A percentile compares a stretch with the other conserved stretches of the same genome.
These are phyloP conservation scores for Collybia nuda DNA, from an alignment of 768 basidiomycete species.

Conservation along the genomic window DNA sequence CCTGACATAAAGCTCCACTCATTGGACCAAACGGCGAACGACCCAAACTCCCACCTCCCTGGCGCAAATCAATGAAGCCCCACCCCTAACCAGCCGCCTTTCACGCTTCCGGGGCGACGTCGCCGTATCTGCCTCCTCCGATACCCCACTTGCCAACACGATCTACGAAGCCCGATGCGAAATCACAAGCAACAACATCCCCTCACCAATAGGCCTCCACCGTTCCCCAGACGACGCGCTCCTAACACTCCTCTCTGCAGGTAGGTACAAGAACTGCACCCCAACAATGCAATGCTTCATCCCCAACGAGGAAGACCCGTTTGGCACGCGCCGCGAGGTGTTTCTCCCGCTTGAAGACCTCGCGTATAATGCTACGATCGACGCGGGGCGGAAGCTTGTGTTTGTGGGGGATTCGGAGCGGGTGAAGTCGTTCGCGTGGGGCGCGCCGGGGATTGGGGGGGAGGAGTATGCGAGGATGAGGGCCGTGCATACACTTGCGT, in stretches of 20 bases:
- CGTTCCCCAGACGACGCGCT: constrained; percentile 22
- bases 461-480: not conserved
- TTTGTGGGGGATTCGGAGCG: constrained; percentile 32
- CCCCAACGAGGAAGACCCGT: constrained; percentile 10
- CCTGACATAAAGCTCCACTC: no score
- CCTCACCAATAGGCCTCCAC: constrained; percentile 13
- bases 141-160: constrained; percentile 21
- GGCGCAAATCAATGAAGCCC: constrained; percentile 10
- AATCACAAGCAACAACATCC: constrained; percentile 18
- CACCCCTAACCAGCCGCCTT: constrained; percentile 29
- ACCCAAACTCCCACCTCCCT: not conserved
- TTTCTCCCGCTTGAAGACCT: constrained; percentile 20
- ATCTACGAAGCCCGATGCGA: constrained; percentile 37
- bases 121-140: constrained; percentile 12
- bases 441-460: not conserved
- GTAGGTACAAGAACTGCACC: constrained; percentile 33
- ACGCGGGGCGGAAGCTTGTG: constrained; percentile 34
- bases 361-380: constrained; percentile 20
- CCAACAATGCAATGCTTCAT: constrained; percentile 26
- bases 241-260: constrained; percentile 19
- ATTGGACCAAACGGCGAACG: not conserved
- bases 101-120: constrained; percentile 30
- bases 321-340: constrained; percentile 6
- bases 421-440: constrained; percentile 38
- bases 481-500: constrained; percentile 31